Evolutionary conservation across 1,139 yeast genomes (phyloP).

Genomic region (Yamadazyma sp.): DNA sequence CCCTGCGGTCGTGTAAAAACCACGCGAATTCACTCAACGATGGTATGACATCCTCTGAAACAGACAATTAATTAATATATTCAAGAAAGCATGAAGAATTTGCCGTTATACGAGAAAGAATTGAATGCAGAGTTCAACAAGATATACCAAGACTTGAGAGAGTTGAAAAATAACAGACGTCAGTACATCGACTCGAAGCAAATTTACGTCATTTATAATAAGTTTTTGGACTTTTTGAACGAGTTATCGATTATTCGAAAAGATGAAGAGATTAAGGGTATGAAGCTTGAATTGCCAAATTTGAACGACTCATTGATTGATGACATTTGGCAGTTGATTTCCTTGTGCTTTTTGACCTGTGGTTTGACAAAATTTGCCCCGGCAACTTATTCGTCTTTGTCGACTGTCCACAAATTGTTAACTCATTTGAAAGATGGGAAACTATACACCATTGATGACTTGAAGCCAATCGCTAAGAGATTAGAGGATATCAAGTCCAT

Average conservation of each 20-base stretch:
- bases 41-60: conserved; percentile 5
- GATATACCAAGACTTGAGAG: conserved; percentile 51
- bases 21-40: conserved; percentile 8
- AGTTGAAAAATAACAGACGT: conserved; percentile 61
- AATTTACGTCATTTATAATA: conserved; percentile 54
- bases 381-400: conserved; percentile 85
- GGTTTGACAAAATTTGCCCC: conserved; percentile 90
- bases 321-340: conserved; percentile 83
- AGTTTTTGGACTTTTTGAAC: conserved; percentile 50
- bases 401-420: conserved; percentile 79
- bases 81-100: conserved; percentile 12
- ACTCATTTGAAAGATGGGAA: conserved; percentile 79
- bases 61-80: neutral
- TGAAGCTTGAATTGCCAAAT: conserved; percentile 37
- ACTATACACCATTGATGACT: conserved; percentile 80
- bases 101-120: conserved; percentile 53
- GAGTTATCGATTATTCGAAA: conserved; percentile 50
- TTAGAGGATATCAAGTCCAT: conserved; percentile 66
- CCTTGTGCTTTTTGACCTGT: conserved; percentile 84
- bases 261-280: conserved; percentile 48
- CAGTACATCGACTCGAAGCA: conserved; percentile 66
- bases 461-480: conserved; percentile 71
- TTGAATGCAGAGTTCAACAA: conserved; percentile 47
- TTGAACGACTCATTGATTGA: conserved; percentile 72
- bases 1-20: conserved; percentile 5